Conservation (phyloP, 2,329 filamentous ascomycete genomes). For the Paraphoma sp. region DNA sequence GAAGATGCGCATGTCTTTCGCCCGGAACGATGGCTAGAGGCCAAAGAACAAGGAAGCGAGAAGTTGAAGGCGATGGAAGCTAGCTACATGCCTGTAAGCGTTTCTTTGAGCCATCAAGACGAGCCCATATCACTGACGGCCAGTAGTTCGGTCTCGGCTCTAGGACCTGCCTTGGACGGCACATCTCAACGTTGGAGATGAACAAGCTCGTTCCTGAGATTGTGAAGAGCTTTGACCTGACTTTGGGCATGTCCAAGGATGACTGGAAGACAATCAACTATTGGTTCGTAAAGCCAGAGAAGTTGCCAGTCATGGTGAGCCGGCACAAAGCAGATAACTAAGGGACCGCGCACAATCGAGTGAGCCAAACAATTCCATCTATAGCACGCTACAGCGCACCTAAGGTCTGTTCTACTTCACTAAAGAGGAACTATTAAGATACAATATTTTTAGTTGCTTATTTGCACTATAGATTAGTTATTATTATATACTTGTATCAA, state of each 20-base stretch:
- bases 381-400: too few relatives aligned
- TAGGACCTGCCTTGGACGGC: constrained; percentile 16
- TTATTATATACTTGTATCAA: too few relatives aligned
- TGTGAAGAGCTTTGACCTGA: constrained; percentile 12
- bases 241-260: constrained; percentile 5
- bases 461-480: too few relatives aligned
- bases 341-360: neutral
- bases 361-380: too few relatives aligned
- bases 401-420: too few relatives aligned
- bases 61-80: constrained; percentile 21
- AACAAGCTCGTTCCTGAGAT: constrained; percentile 11
- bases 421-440: too few relatives aligned
- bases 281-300: constrained; percentile 21
- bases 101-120: neutral
- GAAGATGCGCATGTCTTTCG: constrained; percentile 21
- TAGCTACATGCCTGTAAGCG: constrained; percentile 25
- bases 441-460: too few relatives aligned
- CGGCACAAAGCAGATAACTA: neutral
- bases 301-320: neutral
- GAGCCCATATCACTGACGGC: neutral
- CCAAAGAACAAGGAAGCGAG: constrained; percentile 11
- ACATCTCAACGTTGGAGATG: constrained; percentile 16
- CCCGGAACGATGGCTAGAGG: constrained; percentile 28
- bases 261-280: constrained; percentile 17
- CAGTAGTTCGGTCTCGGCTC: constrained; percentile 18